Percentiles rank a stretch among this genome's conserved stretches.
These are phyloP conservation scores for Schoenoplectus tabernaemontani DNA, from an alignment of 202 grass and related monocot genomes.

Conservation along the genomic window DNA sequence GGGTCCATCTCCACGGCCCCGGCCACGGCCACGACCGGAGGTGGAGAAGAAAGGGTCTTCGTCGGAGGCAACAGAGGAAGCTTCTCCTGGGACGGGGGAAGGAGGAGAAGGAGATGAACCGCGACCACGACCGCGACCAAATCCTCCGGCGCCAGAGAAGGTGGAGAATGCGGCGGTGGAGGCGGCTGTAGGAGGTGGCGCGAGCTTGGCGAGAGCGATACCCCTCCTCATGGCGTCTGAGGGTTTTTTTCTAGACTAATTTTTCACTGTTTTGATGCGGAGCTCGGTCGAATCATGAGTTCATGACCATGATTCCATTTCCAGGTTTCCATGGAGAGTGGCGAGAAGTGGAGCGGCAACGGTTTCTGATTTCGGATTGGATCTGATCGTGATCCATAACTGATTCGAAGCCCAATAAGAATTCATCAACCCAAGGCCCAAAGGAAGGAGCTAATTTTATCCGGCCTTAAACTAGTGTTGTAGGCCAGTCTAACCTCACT, in stretches of 20 bases:
- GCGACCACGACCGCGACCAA: constrained; percentile 3
- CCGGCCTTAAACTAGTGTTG: background rate
- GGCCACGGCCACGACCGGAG: constrained; percentile 22
- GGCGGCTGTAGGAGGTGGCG: constrained; percentile 10
- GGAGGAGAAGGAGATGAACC: constrained; percentile 14
- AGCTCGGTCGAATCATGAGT: background rate
- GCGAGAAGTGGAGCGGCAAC: background rate
- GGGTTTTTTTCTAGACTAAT: constrained; percentile 2
- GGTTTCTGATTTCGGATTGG: background rate
- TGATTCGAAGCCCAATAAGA: background rate
- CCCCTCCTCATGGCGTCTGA: constrained; percentile 39
- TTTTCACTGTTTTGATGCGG: background rate
- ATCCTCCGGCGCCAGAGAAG: constrained; percentile 27
- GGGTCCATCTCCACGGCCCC: background rate
- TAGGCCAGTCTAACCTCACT: background rate
- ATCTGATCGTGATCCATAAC: background rate
- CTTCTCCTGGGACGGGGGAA: background rate
- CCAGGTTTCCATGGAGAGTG: too few relatives aligned
- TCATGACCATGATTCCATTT: too few relatives aligned
- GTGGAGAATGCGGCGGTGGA: constrained; percentile 39
- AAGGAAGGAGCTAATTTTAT: too few relatives aligned
- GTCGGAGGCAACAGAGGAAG: constrained; percentile 16
- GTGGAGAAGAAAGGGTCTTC: constrained; percentile 25
- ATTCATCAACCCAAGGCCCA: background rate
- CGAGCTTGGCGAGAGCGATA: constrained; percentile 29